Percentiles rank a stretch among this genome's conserved stretches.
These are phyloP conservation scores for Chlamydomonas sp. DNA, from an alignment of 139 green algal genomes.

Conservation along the genomic window DNA sequence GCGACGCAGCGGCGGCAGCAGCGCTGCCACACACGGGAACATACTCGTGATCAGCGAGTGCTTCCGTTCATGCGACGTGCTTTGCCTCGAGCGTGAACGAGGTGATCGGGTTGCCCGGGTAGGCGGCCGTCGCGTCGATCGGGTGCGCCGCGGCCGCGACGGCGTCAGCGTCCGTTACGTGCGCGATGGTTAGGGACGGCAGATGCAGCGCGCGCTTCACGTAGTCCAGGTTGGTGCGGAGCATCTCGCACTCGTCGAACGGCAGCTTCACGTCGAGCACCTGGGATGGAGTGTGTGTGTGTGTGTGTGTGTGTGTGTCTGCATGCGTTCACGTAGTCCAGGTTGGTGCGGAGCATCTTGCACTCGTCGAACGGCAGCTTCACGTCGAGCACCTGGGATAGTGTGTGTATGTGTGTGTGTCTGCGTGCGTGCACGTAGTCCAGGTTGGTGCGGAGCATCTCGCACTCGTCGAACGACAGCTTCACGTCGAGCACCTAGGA, in stretches of 20 bases:
- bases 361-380: slow-evolving; percentile 76
- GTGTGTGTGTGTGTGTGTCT: too few species aligned
- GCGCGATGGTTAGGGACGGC: slow-evolving; percentile 30
- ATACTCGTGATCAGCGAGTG: too few species aligned
- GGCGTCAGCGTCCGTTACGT: slow-evolving; percentile 8
- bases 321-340: slow-evolving; percentile 64
- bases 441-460: slow-evolving; percentile 62
- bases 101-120: slow-evolving; percentile 12
- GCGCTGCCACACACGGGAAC: too few species aligned
- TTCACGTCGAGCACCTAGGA: slow-evolving; percentile 50
- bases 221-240: slow-evolving; percentile 67
- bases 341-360: slow-evolving; percentile 61
- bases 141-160: not conserved
- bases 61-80: too few species aligned
- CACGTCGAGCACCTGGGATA: slow-evolving; percentile 48
- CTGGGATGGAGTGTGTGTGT: slow-evolving; percentile 24
- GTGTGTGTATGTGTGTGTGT: too few species aligned
- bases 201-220: slow-evolving; percentile 50
- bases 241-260: slow-evolving; percentile 70
- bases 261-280: slow-evolving; percentile 54
- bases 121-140: slow-evolving; percentile 1
- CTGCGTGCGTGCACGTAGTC: slow-evolving; percentile 69
- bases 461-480: slow-evolving; percentile 73
- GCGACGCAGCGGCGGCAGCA: too few species aligned
- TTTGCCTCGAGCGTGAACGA: slow-evolving; percentile 7